Evolutionary conservation across 768 basidiomycete genomes (phyloP), one percentile per base, ranked within the genome.

Genomic region (Pilatotrama ljubarskyi): DNA sequence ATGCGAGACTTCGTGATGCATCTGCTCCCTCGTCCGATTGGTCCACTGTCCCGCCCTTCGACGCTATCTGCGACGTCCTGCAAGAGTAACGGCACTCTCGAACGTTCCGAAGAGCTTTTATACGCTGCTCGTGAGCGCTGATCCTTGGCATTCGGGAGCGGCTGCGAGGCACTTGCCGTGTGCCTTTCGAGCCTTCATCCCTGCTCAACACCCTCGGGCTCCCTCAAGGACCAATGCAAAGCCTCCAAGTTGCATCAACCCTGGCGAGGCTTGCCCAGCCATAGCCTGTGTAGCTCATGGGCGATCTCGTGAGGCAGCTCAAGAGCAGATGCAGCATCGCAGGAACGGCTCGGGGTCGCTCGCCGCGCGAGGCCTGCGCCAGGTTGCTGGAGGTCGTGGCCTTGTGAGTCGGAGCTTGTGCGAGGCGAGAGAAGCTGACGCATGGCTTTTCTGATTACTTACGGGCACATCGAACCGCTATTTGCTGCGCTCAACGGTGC

Each of bases 21-120:
- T 32, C 18, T 18, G 18, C 38, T 40, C 55, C 52, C 63, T 61
- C 53, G 55, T 64, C 63, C 63, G 63, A 64, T 64, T 64, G 63
- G 63, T 51, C 48, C 36, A 13, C 15, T 10, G 51, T 2, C 36
- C 26, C 26, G 51, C 42, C 36, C 51, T 61, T 55, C 54, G 58
- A 59, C 44, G 51, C 57, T 63, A 59, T 59, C 62, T 36, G 50
- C 41, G 46, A 54, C 52, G 29, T 35, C 22, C 35, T 38, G 17
- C 25, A 40, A 52, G 10, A 9, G 35, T 59, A 40, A 63, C 58
- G 62, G 58, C 62, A 63, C 44, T 9, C 47, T 43, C 43, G 37
- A 58, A 22, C 51, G 20, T 54, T 51, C 46, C 47, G 35, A 46
- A 37, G 44, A 42, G 41, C 36, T 38, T 15, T 24, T 20, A 26